Base-by-base conservation (phyloP, 306 rosid genomes). In the Dryas drummondii region DNA sequence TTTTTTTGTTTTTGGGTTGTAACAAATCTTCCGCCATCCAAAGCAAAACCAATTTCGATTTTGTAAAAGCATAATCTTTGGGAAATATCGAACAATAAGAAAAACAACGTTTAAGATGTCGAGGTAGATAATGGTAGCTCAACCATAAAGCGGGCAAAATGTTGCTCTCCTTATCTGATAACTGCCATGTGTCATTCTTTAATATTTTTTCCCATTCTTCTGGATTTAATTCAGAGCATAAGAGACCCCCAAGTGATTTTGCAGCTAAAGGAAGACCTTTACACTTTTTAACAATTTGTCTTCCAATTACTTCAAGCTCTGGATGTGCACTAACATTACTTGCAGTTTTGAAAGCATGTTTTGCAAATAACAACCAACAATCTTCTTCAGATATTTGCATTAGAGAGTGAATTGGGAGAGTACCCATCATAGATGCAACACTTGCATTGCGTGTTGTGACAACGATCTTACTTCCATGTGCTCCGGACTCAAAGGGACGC, bases 21-120 rank as follows among this genome's bases (percentile, higher is more conserved):
- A 71, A 54, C 11, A 86, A 64, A 42, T 70, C 79, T 73, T 83
- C 82, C 3, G 79, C 90, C 86, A 78, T 81, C 90, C 90, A 86
- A 0, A 78, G 19, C 41, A 64, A 47, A 54, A 84, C 42, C 53
- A 86, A 48, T 1, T 48, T 9, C 16, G 56, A 58, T 40, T 49
- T 86, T 11, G 65, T 0, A 9, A 83, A 66, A 60, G 26, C 19
- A 66, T 17, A 62, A 42, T 81, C 77, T 53, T 81, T 76, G 0
- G 85, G 80, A 13, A 70, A 83, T 27, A 75, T 46, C 1, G 81
- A 69, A 19, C 82, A 70, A 15, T 55, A 81, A 3, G 70, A 60
- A 64, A 81, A 64, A 10, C 84, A 81, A 4, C n/a, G 62, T 17
- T 79, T 76, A 0, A 81, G 73, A 15, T 40, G 37, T 62, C 52